Base-by-base conservation (phyloP, 2,329 filamentous ascomycete genomes). In the Hymenotorrendiella dingleyae region DNA sequence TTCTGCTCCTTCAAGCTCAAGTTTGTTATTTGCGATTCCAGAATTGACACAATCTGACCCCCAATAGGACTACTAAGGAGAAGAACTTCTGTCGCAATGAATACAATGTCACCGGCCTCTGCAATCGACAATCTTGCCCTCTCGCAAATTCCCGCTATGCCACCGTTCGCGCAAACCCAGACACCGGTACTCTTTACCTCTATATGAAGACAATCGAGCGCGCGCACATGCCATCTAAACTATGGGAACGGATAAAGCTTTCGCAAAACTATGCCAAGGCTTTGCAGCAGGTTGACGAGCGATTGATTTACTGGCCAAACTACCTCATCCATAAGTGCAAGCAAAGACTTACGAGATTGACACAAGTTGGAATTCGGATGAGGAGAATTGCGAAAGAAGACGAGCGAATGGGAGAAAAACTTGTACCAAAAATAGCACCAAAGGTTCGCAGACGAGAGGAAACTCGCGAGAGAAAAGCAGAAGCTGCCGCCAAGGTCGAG, bases 201-300 rank as follows among this genome's bases (percentile, higher is more conserved):
- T 97, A 94, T 74, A 94, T 95, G 76, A 97, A 96, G 72, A 93
- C 88, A 4, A 79, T 90, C 54, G 89, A 95, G 71, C 86, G 93
- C 49, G 76, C 84, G 10, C 91, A 90, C 65, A 78, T 91, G 67
- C 93, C 91, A 1, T 83, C 80, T 46, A 94, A 94, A 67, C 81
- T 91, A 70, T 98, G 93, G 93, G 89, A 97, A 69, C 82, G 84
- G 55, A 88, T 96, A 62, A 86, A 89, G 61, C 73, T 98, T 24
- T 88, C 87, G 21, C 79, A 81, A 57, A 96, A 97, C 71, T 97
- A 97, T 66, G 79, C 82, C 50, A 85, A 90, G 62, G 93, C 93
- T 1, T 76, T 98, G 20, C 78, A 86, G 54, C 86, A 94, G 64
- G 80, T 98, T 53, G 89, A 95, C 63, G 78, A 86, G 56, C 78